Evolutionary conservation across 108 stramenopile species (phyloP), one percentile per base, ranked within the genome.

Genomic region (Cyclostephanos invisitatus): DNA sequence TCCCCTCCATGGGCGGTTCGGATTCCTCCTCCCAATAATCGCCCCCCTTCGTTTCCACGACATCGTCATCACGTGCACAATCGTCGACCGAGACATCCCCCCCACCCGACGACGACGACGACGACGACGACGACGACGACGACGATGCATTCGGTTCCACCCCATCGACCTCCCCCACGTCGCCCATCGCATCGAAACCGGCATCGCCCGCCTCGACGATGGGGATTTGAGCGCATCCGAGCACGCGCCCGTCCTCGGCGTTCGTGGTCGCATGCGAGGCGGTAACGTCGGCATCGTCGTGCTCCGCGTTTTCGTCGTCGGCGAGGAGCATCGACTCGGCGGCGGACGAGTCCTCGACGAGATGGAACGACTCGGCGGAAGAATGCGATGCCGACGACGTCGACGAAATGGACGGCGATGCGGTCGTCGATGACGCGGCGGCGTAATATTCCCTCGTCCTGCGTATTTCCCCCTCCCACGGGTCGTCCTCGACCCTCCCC

Each of bases 391-490:
- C n/a, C 25, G 53, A 3, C 8, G 5, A 1, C 25, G 53, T 8
- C 25, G 53, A 8, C 25, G 53, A 3, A 21, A 21, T 1, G 1
- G 53, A 3, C 25, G 20, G 24, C 32, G 57, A 35, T 29, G 32
- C 7, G 28, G 57, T 32, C 17, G 57, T 3, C 27, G 21, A 29
- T 37, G 32, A 59, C 18, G 18, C 15, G 10, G 2, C 1, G 37
- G 5, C 18, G 58, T 59, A 59, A 59, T 14, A 59, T 59, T 59
- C 58, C 18, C 58, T 35, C 15, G 58, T 59, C 15, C 28, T 59
- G 12, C 58, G 58, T 29, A 59, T 59, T 59, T 37, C 58, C 35
- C 38, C 58, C 36, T 59, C 58, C 58, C 58, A 59, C 1, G 35
- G 36, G 37, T n/a, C n/a, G n/a, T n/a, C n/a, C n/a, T n/a, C n/a